Percentiles rank a stretch among this genome's conserved stretches.
These are phyloP conservation scores for Vanderwaltozyma tropicalis DNA, from an alignment of 805 yeast species.

Conservation along the genomic window DNA sequence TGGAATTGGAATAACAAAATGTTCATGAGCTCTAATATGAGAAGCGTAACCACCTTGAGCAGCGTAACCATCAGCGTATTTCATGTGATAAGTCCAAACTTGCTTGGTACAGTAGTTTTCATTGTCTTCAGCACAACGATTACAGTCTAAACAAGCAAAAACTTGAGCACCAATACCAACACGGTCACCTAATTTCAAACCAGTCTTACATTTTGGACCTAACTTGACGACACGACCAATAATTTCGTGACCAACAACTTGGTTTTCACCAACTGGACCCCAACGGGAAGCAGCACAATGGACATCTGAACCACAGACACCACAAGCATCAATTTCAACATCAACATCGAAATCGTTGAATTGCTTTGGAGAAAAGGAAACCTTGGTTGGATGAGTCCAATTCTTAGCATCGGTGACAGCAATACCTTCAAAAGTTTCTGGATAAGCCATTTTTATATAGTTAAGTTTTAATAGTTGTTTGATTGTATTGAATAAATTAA, in stretches of 20 bases:
- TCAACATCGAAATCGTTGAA: slow-evolving; percentile 40
- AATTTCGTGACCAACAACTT: slow-evolving; percentile 61
- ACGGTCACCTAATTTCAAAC: slow-evolving; percentile 54
- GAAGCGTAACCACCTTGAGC: slow-evolving; percentile 65
- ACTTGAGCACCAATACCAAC: slow-evolving; percentile 75
- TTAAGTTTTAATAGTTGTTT: not conserved
- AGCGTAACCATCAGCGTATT: slow-evolving; percentile 38
- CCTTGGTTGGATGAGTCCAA: slow-evolving; percentile 47
- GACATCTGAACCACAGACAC: slow-evolving; percentile 55
- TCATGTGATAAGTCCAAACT: slow-evolving; percentile 38
- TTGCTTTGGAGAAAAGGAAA: slow-evolving; percentile 39
- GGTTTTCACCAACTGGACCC: slow-evolving; percentile 21
- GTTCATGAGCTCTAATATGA: slow-evolving; percentile 53
- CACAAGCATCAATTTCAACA: slow-evolving; percentile 50
- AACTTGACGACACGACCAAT: slow-evolving; percentile 48
- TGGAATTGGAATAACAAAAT: slow-evolving; percentile 56
- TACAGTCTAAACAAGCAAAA: slow-evolving; percentile 51
- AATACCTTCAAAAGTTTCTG: slow-evolving; percentile 49
- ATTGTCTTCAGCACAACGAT: slow-evolving; percentile 43
- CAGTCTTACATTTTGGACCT: slow-evolving; percentile 43
- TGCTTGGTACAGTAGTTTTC: slow-evolving; percentile 45
- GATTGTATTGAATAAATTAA: not conserved
- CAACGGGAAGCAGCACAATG: slow-evolving; percentile 19
- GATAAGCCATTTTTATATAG: slow-evolving; percentile 5
- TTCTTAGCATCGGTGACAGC: slow-evolving; percentile 40